Percentiles rank a stretch among this genome's conserved stretches.
Conservation (phyloP, 441 rosid species). For the Cnidoscolus chayamansa region DNA sequence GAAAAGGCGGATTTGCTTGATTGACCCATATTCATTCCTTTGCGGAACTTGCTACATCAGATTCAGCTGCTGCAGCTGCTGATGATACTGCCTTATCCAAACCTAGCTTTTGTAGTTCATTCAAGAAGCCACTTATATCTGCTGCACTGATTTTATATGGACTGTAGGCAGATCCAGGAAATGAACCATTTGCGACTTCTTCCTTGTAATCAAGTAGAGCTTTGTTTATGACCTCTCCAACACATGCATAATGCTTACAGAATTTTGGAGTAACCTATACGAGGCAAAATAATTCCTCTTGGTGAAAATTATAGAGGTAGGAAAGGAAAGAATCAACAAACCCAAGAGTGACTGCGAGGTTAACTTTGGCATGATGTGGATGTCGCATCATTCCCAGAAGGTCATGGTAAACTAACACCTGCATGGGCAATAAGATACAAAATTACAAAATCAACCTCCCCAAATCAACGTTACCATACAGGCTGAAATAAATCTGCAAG, state of each 20-base stretch:
- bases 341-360: not conserved
- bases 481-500: not conserved
- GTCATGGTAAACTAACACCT: slow-evolving; percentile 90
- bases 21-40: not conserved
- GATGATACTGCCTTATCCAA: slow-evolving; percentile 67
- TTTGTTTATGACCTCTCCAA: slow-evolving; percentile 72
- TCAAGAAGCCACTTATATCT: slow-evolving; percentile 54
- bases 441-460: not conserved
- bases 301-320: slow-evolving; percentile 1
- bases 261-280: slow-evolving; percentile 91
- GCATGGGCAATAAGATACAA: slow-evolving; percentile 17
- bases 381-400: slow-evolving; percentile 90
- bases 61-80: slow-evolving; percentile 55
- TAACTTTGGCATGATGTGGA: slow-evolving; percentile 94
- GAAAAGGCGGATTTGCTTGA: not conserved
- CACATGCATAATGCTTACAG: slow-evolving; percentile 71
- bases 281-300: slow-evolving; percentile 13
- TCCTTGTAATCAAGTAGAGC: slow-evolving; percentile 64
- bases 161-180: slow-evolving; percentile 72
- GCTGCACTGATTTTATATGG: slow-evolving; percentile 61
- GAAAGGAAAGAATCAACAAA: slow-evolving; percentile 5
- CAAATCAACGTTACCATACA: not conserved
- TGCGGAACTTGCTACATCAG: not conserved
- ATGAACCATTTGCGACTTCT: slow-evolving; percentile 66
- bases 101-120: slow-evolving; percentile 64